Evolutionary conservation across 306 rosid species (phyloP).

Genomic region (Glycine tomentella): DNA sequence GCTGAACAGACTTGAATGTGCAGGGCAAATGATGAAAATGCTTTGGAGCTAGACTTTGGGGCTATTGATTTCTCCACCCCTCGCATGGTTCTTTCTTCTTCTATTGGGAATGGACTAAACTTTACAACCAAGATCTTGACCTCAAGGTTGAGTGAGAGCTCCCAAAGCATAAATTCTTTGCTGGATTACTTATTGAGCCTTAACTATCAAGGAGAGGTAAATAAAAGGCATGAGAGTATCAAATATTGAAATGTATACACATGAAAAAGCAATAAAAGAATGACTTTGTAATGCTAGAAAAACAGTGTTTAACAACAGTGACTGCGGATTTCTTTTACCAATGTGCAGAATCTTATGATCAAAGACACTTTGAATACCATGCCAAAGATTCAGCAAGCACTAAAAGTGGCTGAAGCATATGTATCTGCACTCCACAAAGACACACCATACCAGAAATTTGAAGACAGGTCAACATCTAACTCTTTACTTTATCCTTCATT

Average conservation of each 20-base stretch:
- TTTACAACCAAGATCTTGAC: conserved; percentile 66
- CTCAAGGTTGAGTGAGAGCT: conserved; percentile 62
- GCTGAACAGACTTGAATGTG: conserved; percentile 35
- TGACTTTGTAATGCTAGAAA: not conserved
- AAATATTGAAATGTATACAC: not conserved
- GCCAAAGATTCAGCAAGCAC: conserved; percentile 76
- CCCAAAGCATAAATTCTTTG: conserved; percentile 72
- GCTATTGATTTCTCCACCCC: conserved; percentile 80
- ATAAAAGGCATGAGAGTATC: not conserved
- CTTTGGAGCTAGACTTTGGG: conserved; percentile 85
- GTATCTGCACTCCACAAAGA: conserved; percentile 66
- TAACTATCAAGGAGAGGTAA: conserved; percentile 84
- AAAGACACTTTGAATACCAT: conserved; percentile 69
- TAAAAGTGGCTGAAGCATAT: conserved; percentile 68
- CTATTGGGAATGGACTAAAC: conserved; percentile 83
- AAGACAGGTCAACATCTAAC: conserved; percentile 62
- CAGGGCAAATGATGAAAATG: conserved; percentile 91
- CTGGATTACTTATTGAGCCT: conserved; percentile 82
- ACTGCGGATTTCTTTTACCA: not conserved
- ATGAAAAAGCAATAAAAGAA: not conserved
- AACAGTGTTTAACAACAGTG: not conserved
- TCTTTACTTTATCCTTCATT: too few species aligned
- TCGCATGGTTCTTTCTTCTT: conserved; percentile 75
- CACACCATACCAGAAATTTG: conserved; percentile 72
- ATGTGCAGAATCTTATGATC: conserved; percentile 82